A percentile compares a stretch with the other conserved stretches of the same genome.
These are phyloP conservation scores for Sporisorium scitamineum DNA, from an alignment of 1,284 basidiomycete genomes.

Conservation along the genomic window DNA sequence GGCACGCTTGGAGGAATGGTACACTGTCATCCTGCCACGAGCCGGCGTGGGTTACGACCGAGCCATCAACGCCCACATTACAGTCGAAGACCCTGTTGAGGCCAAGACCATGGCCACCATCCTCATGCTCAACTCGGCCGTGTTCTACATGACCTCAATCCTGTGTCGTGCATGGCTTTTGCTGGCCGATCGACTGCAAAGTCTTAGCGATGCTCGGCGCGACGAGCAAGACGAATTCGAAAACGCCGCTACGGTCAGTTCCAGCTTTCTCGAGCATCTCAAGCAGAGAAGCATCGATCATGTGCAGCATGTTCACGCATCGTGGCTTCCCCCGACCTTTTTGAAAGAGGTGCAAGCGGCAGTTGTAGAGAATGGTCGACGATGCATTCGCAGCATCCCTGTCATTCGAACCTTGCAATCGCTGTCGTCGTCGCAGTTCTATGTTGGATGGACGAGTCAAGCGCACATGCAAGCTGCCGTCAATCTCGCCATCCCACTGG, in stretches of 20 bases:
- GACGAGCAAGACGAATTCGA: conserved; percentile 18
- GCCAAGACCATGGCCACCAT: conserved; percentile 20
- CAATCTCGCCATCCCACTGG: conserved; percentile 33
- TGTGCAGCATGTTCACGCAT: conserved; percentile 21
- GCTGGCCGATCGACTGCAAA: conserved; percentile 32
- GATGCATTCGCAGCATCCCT: conserved; percentile 25
- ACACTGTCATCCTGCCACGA: conserved; percentile 10
- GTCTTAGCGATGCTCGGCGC: conserved; percentile 11
- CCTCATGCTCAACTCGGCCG: conserved; percentile 34
- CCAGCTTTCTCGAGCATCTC: conserved; percentile 19
- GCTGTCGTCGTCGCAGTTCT: conserved; percentile 29
- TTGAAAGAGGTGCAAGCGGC: conserved; percentile 26
- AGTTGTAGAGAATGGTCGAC: conserved; percentile 11
- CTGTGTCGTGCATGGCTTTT: conserved; percentile 32
- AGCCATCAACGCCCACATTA: conserved; percentile 14
- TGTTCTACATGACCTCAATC: conserved; percentile 32
- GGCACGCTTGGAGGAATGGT: conserved; percentile 28
- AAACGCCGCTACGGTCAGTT: conserved; percentile 1
- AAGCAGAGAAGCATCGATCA: conserved; percentile 25
- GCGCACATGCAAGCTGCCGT: conserved; percentile 26
- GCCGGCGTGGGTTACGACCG: conserved; percentile 16
- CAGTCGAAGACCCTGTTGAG: conserved; percentile 6
- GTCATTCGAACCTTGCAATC: conserved; percentile 30
- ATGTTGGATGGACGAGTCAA: conserved; percentile 24
- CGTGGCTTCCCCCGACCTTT: conserved; percentile 35